phyloP scores from a whole-genome alignment of 306 rosid species.

The Corylus avellana region DNA sequence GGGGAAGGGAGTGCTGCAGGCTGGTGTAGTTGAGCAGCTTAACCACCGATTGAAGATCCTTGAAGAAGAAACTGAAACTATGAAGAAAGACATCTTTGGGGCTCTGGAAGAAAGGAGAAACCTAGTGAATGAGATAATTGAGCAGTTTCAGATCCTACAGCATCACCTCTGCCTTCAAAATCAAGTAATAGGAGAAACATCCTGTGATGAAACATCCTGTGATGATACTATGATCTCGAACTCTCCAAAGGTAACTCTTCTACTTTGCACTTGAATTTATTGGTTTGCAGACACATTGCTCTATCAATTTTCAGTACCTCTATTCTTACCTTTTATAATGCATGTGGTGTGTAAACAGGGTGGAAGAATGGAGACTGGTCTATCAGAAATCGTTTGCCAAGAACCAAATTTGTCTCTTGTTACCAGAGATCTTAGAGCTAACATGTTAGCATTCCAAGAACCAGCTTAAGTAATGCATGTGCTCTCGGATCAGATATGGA shows the following conservation, averaged over 20 bases:
- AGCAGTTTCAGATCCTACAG: slow-evolving; percentile 33
- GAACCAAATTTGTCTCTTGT: slow-evolving; percentile 26
- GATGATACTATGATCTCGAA: not conserved
- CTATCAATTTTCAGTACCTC: not conserved
- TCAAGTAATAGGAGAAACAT: slow-evolving; percentile 20
- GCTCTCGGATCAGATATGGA: not conserved
- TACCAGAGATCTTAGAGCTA: slow-evolving; percentile 35
- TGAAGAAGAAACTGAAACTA: slow-evolving; percentile 49
- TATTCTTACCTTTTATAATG: not conserved
- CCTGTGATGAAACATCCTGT: not conserved
- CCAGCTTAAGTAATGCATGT: slow-evolving; percentile 1
- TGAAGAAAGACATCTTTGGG: slow-evolving; percentile 37
- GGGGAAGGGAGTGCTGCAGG: slow-evolving; percentile 24
- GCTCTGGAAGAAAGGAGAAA: slow-evolving; percentile 37
- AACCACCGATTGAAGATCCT: slow-evolving; percentile 36
- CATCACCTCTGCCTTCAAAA: slow-evolving; percentile 6
- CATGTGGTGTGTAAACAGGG: slow-evolving; percentile 27
- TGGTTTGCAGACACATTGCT: not conserved
- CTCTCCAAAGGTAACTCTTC: slow-evolving; percentile 20
- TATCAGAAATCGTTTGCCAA: slow-evolving; percentile 22
- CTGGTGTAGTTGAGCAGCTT: slow-evolving; percentile 33
- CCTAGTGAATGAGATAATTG: slow-evolving; percentile 34
- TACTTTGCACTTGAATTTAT: no score
- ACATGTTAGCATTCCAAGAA: slow-evolving; percentile 24
- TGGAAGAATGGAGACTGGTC: slow-evolving; percentile 15